Evolutionary conservation across 495 filamentous ascomycete species (phyloP).

Genomic region (Neurospora tetrasperma): DNA sequence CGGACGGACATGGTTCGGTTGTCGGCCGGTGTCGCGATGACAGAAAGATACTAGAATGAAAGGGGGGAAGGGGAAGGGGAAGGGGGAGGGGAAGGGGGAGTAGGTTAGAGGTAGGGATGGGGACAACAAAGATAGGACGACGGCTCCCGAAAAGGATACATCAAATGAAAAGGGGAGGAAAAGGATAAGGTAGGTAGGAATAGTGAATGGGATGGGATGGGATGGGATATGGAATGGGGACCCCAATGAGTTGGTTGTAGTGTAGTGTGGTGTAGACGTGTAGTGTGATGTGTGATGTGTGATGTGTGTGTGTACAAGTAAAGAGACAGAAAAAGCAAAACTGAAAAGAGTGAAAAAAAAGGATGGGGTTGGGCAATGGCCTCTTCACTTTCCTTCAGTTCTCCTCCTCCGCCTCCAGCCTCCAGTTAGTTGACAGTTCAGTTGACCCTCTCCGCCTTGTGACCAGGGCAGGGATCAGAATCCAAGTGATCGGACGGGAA

Average conservation of each 20-base stretch:
- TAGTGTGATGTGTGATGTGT: no score
- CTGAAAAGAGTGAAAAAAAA: background rate
- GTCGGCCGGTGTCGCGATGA: background rate
- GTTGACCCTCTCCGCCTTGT: background rate
- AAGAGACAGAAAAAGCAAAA: background rate
- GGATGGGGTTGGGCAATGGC: background rate
- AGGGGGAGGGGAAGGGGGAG: background rate
- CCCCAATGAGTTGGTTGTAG: background rate
- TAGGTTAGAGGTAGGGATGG: background rate
- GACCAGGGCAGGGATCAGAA: background rate
- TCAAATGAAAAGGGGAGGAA: background rate
- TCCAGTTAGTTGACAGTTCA: background rate
- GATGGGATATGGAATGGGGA: constrained; percentile 5
- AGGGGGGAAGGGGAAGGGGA: background rate
- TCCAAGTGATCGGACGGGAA: background rate
- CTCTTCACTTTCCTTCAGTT: background rate
- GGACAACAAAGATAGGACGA: background rate
- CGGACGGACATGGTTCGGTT: constrained; percentile 51
- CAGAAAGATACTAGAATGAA: background rate
- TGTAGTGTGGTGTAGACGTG: background rate
- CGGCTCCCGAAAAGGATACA: background rate
- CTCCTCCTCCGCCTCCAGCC: background rate
- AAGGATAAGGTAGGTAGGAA: background rate
- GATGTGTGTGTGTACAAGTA: background rate
- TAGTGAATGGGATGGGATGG: constrained; percentile 6